phyloP scores from a whole-genome alignment of 352 stramenopile genomes.

The Phytophthora foliorum region DNA sequence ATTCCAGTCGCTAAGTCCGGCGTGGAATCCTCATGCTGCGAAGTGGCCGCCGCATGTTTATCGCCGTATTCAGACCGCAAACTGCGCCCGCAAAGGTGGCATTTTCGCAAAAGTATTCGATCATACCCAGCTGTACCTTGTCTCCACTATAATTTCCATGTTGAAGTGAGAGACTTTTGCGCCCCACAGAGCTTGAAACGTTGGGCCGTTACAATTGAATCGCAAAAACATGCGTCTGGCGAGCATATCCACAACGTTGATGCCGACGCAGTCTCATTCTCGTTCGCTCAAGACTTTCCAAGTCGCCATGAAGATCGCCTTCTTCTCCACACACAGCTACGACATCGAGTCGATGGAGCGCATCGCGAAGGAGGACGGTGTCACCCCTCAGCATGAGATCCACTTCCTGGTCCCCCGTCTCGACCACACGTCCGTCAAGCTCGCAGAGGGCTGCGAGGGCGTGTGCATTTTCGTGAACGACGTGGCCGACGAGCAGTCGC shows the following conservation, averaged over 20 bases:
- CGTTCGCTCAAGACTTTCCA: background rate
- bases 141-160: background rate
- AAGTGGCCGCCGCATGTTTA: slow-evolving; percentile 20
- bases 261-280: background rate
- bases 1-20: too few species aligned
- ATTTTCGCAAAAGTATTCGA: slow-evolving; percentile 18
- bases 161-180: slow-evolving; percentile 25
- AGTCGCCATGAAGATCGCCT: slow-evolving; percentile 76
- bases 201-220: slow-evolving; percentile 7
- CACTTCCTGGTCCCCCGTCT: slow-evolving; percentile 68
- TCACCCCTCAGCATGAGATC: slow-evolving; percentile 61
- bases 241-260: too few species aligned
- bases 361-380: slow-evolving; percentile 48
- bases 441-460: slow-evolving; percentile 66
- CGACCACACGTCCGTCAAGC: slow-evolving; percentile 53
- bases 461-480: slow-evolving; percentile 92
- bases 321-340: slow-evolving; percentile 83
- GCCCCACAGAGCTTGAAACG: background rate
- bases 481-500: slow-evolving; percentile 61
- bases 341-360: slow-evolving; percentile 70
- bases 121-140: background rate
- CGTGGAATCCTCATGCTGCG: slow-evolving; percentile 21
- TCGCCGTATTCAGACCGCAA: slow-evolving; percentile 9
- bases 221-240: slow-evolving; percentile 27
- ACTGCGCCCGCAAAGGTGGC: slow-evolving; percentile 2